Evolutionary conservation across 2,329 filamentous ascomycete genomes (phyloP).

Genomic region (Endocalyx cinctus): DNA sequence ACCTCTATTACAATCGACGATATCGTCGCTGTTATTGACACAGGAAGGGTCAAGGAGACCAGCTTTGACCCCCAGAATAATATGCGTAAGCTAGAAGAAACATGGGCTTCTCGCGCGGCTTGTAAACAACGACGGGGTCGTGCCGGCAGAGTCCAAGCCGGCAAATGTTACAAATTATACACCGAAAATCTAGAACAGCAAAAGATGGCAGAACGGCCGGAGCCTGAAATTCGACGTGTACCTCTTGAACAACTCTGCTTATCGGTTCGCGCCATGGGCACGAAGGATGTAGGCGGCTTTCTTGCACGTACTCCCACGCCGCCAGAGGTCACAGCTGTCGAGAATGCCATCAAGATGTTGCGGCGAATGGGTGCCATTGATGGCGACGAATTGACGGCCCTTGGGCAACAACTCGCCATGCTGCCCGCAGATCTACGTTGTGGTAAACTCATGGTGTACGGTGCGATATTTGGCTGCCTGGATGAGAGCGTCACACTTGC

Average conservation of each 20-base stretch:
- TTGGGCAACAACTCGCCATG: conserved; percentile 91
- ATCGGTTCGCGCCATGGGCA: conserved; percentile 92
- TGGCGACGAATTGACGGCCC: conserved; percentile 78
- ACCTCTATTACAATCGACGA: conserved; percentile 99
- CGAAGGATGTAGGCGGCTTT: conserved; percentile 75
- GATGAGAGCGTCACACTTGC: conserved; percentile 86
- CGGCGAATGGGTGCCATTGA: conserved; percentile 84
- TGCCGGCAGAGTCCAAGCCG: conserved; percentile 86
- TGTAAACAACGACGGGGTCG: conserved; percentile 92
- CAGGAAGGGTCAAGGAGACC: conserved; percentile 92
- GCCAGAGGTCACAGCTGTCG: conserved; percentile 78
- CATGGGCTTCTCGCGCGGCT: conserved; percentile 89
- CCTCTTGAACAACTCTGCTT: conserved; percentile 92
- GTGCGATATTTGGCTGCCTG: conserved; percentile 87
- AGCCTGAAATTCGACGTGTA: conserved; percentile 89
- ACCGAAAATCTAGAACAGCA: conserved; percentile 80
- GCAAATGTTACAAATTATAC: conserved; percentile 92
- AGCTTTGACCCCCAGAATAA: conserved; percentile 89
- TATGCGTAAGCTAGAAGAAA: conserved; percentile 90
- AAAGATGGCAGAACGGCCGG: conserved; percentile 82
- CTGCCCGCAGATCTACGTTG: conserved; percentile 90
- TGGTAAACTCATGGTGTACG: conserved; percentile 93
- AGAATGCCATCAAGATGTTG: conserved; percentile 75
- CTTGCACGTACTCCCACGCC: conserved; percentile 84
- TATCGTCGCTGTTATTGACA: conserved; percentile 93